Percentiles rank a stretch among this genome's conserved stretches.
These are phyloP conservation scores for Deinandra increscens DNA, from an alignment of 129 eudicot species.

Conservation along the genomic window DNA sequence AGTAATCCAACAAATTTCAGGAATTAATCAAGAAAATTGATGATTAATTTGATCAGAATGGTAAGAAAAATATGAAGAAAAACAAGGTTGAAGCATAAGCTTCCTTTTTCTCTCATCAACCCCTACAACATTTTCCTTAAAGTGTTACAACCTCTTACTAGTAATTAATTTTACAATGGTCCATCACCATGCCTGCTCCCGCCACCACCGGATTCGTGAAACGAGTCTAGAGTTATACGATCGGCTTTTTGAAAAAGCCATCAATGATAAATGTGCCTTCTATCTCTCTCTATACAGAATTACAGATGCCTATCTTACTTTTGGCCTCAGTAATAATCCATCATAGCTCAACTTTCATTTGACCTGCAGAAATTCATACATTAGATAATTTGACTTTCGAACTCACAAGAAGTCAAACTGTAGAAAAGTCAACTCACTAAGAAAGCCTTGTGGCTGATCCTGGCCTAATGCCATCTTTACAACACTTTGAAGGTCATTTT, in stretches of 20 bases:
- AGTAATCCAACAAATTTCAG: background rate
- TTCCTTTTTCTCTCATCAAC: conserved; percentile 18
- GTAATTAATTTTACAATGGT: conserved; percentile 18
- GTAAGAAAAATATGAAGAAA: conserved; percentile 19
- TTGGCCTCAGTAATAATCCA: conserved; percentile 42
- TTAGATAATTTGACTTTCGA: conserved; percentile 21
- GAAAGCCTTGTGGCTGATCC: conserved; percentile 49
- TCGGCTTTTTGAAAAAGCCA: conserved; percentile 31
- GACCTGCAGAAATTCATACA: conserved; percentile 27
- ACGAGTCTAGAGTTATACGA: conserved; percentile 45
- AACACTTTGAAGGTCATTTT: conserved; percentile 73
- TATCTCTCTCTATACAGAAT: conserved; percentile 52
- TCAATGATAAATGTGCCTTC: conserved; percentile 30
- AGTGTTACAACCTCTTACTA: conserved; percentile 26
- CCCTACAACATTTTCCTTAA: conserved; percentile 19
- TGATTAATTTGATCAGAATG: conserved; percentile 28
- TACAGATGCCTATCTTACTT: conserved; percentile 36
- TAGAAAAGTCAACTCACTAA: conserved; percentile 45
- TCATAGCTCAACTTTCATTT: conserved; percentile 66
- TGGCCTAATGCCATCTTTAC: conserved; percentile 82
- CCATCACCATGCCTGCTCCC: conserved; percentile 4
- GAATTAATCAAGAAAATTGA: conserved; percentile 16
- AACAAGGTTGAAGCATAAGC: conserved; percentile 13
- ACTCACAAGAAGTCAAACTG: conserved; percentile 27
- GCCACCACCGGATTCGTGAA: conserved; percentile 24